These are phyloP conservation scores for Ophiostoma pallidulum DNA, from an alignment of 2,329 filamentous ascomycete species.

Conservation along the genomic window DNA sequence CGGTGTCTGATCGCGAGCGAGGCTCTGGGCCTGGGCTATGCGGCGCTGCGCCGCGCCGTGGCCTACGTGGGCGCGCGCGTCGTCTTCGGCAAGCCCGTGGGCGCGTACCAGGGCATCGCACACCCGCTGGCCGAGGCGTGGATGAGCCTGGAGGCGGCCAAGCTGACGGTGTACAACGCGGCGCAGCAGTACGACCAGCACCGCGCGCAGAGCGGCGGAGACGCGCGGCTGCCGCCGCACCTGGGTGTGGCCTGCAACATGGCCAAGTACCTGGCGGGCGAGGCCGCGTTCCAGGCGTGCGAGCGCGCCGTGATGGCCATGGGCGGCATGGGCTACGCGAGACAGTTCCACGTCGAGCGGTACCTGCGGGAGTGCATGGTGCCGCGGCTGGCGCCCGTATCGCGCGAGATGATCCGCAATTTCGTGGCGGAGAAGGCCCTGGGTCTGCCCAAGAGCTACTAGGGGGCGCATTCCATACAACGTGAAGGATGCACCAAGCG, in stretches of 20 bases:
- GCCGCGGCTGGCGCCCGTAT: conserved; percentile 55
- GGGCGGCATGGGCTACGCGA: conserved; percentile 57
- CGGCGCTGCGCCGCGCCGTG: conserved; percentile 52
- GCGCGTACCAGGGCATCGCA: conserved; percentile 55
- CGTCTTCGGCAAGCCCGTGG: conserved; percentile 56
- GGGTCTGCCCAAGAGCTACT: conserved; percentile 60
- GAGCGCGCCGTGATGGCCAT: conserved; percentile 50
- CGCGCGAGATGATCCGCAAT: conserved; percentile 67
- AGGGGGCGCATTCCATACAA: no score
- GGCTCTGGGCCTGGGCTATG: conserved; percentile 71
- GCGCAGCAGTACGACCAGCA: conserved; percentile 47
- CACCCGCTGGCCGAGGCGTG: conserved; percentile 58
- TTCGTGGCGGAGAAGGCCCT: conserved; percentile 61
- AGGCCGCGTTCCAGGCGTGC: conserved; percentile 53
- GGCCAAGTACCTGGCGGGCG: conserved; percentile 61
- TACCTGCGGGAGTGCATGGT: conserved; percentile 57
- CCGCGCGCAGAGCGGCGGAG: neutral
- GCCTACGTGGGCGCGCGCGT: conserved; percentile 57
- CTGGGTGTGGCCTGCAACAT: conserved; percentile 59
- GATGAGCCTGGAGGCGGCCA: conserved; percentile 56
- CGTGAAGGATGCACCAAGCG: no score
- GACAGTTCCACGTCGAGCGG: conserved; percentile 56
- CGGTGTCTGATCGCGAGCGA: conserved; percentile 68
- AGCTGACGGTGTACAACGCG: conserved; percentile 56
- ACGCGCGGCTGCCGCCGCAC: conserved; percentile 36